These are phyloP conservation scores for Psilocybe cubensis DNA, from an alignment of 768 basidiomycete species.

Conservation along the genomic window DNA sequence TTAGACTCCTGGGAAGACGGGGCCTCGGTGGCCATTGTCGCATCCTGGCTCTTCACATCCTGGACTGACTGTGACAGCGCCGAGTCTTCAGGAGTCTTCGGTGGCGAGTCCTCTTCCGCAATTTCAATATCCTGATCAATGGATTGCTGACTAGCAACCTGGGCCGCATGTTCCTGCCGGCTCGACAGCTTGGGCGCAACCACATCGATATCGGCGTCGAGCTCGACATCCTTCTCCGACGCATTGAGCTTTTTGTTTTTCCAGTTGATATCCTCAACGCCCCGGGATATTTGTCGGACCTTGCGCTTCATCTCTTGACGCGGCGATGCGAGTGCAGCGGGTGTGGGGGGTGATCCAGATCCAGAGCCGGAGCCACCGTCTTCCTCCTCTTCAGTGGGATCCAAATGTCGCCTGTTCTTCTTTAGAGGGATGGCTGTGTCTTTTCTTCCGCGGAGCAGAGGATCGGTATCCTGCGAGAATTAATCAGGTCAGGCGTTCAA, in stretches of 20 bases:
- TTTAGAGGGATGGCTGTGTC: constrained; percentile 69
- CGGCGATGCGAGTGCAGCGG: constrained; percentile 54
- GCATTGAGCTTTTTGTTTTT: constrained; percentile 45
- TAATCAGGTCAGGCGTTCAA: constrained; percentile 1
- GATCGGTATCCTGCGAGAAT: constrained; percentile 44
- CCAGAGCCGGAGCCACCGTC: constrained; percentile 48
- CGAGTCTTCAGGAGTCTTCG: constrained; percentile 25
- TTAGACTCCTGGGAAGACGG: constrained; percentile 17
- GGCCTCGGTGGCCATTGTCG: constrained; percentile 12
- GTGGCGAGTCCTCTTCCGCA: constrained; percentile 25
- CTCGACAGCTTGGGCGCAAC: constrained; percentile 6
- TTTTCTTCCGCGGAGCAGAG: constrained; percentile 43
- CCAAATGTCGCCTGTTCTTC: constrained; percentile 71
- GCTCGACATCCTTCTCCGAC: constrained; percentile 28
- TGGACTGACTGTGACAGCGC: constrained; percentile 21
- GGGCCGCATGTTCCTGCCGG: constrained; percentile 8
- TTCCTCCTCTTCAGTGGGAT: constrained; percentile 67
- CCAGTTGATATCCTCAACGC: constrained; percentile 81
- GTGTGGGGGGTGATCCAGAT: constrained; percentile 47
- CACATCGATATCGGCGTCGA: constrained; percentile 10
- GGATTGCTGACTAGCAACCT: not conserved
- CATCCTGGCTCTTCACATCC: constrained; percentile 20
- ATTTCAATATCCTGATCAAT: constrained; percentile 4
- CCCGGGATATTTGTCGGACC: constrained; percentile 77
- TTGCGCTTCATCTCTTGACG: constrained; percentile 74